phyloP scores from a whole-genome alignment of 176 grass and related monocot species.

The Cymbopogon citratus region DNA sequence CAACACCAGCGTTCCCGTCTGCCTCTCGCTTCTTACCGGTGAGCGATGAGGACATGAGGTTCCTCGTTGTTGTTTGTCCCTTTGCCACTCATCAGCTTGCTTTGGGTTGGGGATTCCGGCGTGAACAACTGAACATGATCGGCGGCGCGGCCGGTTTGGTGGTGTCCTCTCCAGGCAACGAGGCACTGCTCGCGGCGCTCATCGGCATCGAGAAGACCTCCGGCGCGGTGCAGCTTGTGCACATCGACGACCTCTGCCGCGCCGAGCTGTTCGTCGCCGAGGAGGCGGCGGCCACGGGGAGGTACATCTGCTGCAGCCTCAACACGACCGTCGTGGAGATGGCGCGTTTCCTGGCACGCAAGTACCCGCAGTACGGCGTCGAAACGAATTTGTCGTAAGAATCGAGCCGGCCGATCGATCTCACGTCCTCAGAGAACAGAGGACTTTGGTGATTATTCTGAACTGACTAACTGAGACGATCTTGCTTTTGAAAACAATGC shows the following conservation, averaged over 20 bases:
- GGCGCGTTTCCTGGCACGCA: constrained; percentile 29
- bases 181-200: constrained; percentile 19
- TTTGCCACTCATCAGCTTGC: not conserved
- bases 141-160: not conserved
- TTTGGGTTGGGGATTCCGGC: too few species aligned
- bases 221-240: not conserved
- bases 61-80: too few species aligned
- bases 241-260: constrained; percentile 63
- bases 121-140: too few species aligned
- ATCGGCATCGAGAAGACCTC: constrained; percentile 2
- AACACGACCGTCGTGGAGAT: constrained; percentile 39
- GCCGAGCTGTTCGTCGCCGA: constrained; percentile 68
- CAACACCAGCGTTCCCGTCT: constrained; percentile 13
- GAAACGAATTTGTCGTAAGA: constrained; percentile 5
- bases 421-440: not conserved
- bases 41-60: not conserved
- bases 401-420: too few species aligned
- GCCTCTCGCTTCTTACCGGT: constrained; percentile 40
- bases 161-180: not conserved
- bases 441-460: not conserved
- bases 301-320: constrained; percentile 64
- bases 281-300: constrained; percentile 22
- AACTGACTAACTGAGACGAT: too few species aligned
- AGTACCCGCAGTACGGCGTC: constrained; percentile 55
- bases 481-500: not conserved